Evolutionary conservation across 2,329 filamentous ascomycete species (phyloP).

Genomic region (Colletotrichum tropicicola): DNA sequence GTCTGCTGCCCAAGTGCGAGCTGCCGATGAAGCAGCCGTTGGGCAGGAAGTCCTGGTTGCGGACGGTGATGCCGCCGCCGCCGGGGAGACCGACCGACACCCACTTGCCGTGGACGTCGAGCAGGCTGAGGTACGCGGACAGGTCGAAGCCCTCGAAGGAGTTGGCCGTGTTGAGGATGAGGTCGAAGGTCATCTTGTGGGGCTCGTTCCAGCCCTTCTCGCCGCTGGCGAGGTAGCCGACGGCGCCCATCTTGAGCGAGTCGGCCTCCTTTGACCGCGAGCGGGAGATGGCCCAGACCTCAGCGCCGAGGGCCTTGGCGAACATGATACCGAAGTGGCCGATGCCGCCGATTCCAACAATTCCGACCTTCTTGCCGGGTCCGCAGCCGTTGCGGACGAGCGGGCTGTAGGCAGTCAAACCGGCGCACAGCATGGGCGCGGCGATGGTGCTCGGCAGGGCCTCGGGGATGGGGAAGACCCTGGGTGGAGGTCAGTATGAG

Average conservation of each 20-base stretch:
- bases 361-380: slow-evolving; percentile 80
- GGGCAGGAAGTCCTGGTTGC: slow-evolving; percentile 76
- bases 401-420: slow-evolving; percentile 82
- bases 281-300: slow-evolving; percentile 70
- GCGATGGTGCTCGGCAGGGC: slow-evolving; percentile 68
- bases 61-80: slow-evolving; percentile 75
- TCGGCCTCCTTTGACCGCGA: slow-evolving; percentile 69
- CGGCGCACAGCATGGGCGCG: slow-evolving; percentile 86
- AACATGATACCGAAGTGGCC: slow-evolving; percentile 78
- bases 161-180: slow-evolving; percentile 80
- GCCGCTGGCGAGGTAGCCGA: slow-evolving; percentile 66
- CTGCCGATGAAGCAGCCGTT: slow-evolving; percentile 80
- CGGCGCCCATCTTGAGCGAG: slow-evolving; percentile 65
- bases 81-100: slow-evolving; percentile 84
- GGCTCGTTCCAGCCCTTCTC: slow-evolving; percentile 66
- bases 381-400: slow-evolving; percentile 79
- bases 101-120: slow-evolving; percentile 85
- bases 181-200: slow-evolving; percentile 73
- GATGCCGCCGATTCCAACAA: slow-evolving; percentile 77
- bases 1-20: slow-evolving; percentile 75
- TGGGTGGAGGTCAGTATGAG: no score
- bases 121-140: slow-evolving; percentile 76
- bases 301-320: slow-evolving; percentile 72
- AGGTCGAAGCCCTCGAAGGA: slow-evolving; percentile 75
- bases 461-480: slow-evolving; percentile 79